A percentile compares a stretch with the other conserved stretches of the same genome.
phyloP scores from a whole-genome alignment of 2,329 filamentous ascomycete genomes.

The Helotiales sp. region DNA sequence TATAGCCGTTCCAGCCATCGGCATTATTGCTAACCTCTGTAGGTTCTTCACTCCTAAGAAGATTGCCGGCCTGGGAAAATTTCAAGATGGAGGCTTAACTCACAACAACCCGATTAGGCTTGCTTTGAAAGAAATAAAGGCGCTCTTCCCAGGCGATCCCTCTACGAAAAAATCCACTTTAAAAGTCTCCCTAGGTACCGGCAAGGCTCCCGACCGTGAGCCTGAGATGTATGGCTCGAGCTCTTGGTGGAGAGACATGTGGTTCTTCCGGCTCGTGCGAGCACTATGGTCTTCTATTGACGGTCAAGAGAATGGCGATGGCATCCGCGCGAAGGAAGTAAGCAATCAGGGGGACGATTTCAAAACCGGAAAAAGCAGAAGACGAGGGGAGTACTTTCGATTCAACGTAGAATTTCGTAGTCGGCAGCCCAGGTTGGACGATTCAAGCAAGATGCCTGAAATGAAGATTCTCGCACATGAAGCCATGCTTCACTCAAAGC shows the following conservation, averaged over 20 bases:
- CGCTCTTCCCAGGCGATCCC: conserved; percentile 22
- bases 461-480: conserved; percentile 27
- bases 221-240: conserved; percentile 22
- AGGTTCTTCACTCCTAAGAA: conserved; percentile 33
- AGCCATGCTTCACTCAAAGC: conserved; percentile 25
- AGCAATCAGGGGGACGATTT: conserved; percentile 16
- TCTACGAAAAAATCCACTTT: conserved; percentile 29
- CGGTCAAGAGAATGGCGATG: conserved; percentile 28
- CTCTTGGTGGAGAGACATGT: conserved; percentile 32
- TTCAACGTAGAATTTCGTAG: conserved; percentile 36
- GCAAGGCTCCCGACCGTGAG: conserved; percentile 25
- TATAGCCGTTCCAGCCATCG: background rate
- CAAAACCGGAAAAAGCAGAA: conserved; percentile 20
- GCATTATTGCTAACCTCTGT: background rate
- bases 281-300: conserved; percentile 31
- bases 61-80: conserved; percentile 28
- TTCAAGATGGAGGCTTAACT: conserved; percentile 35
- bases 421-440: conserved; percentile 18
- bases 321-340: conserved; percentile 12
- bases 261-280: conserved; percentile 28
- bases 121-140: conserved; percentile 31
- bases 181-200: conserved; percentile 32
- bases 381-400: conserved; percentile 27
- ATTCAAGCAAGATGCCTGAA: conserved; percentile 32
- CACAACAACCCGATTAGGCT: conserved; percentile 34